These are phyloP conservation scores for Vitis cinerea DNA, from an alignment of 164 flowering plant genomes.

Conservation along the genomic window DNA sequence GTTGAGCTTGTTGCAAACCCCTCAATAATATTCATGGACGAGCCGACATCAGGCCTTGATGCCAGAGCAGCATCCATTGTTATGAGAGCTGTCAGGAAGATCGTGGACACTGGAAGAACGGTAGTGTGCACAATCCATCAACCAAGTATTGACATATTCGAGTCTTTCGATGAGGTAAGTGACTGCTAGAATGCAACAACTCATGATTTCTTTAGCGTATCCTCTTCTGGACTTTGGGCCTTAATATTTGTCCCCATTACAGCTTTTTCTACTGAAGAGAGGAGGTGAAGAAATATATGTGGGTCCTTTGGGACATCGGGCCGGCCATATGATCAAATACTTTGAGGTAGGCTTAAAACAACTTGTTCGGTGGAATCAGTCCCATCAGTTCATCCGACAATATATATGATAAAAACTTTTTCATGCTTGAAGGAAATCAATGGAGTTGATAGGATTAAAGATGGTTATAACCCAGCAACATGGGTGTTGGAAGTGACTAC, in stretches of 20 bases:
- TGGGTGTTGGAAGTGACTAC: slow-evolving; percentile 52
- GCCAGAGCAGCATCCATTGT: slow-evolving; percentile 62
- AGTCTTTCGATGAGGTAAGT: slow-evolving; percentile 52
- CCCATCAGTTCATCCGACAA: not conserved
- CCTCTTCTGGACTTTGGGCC: not conserved
- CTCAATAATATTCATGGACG: slow-evolving; percentile 62
- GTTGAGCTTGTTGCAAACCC: slow-evolving; percentile 69
- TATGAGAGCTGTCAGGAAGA: slow-evolving; percentile 59
- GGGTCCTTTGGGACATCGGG: slow-evolving; percentile 41
- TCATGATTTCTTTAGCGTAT: not conserved
- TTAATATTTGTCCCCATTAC: not conserved
- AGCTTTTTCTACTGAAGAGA: slow-evolving; percentile 42
- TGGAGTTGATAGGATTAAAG: slow-evolving; percentile 39
- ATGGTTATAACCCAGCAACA: slow-evolving; percentile 48
- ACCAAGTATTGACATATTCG: slow-evolving; percentile 59
- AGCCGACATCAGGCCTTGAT: slow-evolving; percentile 63
- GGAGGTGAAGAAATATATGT: slow-evolving; percentile 49
- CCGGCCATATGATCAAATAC: slow-evolving; percentile 36
- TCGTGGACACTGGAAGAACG: slow-evolving; percentile 56
- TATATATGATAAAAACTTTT: not conserved
- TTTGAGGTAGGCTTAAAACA: slow-evolving; percentile 32
- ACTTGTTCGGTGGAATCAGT: not conserved
- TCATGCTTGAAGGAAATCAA: slow-evolving; percentile 24
- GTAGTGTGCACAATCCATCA: slow-evolving; percentile 60
- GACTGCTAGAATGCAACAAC: too few species aligned